Conservation (phyloP, 2,329 filamentous ascomycete species). For the Fusarium sp. region DNA sequence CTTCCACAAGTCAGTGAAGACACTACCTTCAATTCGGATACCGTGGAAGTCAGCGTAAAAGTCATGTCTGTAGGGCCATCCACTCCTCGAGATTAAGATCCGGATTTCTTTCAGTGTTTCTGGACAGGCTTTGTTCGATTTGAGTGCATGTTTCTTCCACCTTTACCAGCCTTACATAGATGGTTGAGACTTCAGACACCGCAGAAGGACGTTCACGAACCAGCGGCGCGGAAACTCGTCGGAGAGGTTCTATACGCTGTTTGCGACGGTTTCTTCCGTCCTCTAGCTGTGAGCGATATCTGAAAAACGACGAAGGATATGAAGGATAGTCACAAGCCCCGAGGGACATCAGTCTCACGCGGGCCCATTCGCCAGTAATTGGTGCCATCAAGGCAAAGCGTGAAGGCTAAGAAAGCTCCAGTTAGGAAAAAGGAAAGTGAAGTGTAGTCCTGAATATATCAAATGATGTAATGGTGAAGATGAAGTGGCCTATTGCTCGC, state of each 20-base stretch:
- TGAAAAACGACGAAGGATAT: too few species aligned
- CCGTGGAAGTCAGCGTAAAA: accelerated
- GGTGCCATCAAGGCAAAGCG: neutral
- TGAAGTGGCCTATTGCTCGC: accelerated
- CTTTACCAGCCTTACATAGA: neutral
- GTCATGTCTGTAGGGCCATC: neutral
- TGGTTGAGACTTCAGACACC: accelerated
- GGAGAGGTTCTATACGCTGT: too few species aligned
- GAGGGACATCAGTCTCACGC: too few species aligned
- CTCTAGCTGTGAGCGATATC: too few species aligned
- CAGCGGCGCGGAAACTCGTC: too few species aligned
- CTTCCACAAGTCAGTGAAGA: accelerated
- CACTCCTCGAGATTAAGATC: accelerated
- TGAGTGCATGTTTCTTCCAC: neutral
- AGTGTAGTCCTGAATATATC: accelerated
- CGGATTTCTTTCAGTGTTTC: accelerated
- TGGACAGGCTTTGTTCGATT: accelerated
- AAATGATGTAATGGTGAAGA: accelerated
- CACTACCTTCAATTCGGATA: neutral
- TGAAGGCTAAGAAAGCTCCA: neutral
- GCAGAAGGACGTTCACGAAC: neutral
- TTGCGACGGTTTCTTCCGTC: too few species aligned
- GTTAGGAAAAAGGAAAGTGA: accelerated
- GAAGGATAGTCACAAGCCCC: too few species aligned
- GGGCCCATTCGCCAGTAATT: too few species aligned